These are phyloP conservation scores for Pseudogymnoascus sp. DNA, from an alignment of 2,329 filamentous ascomycete species.

Conservation along the genomic window DNA sequence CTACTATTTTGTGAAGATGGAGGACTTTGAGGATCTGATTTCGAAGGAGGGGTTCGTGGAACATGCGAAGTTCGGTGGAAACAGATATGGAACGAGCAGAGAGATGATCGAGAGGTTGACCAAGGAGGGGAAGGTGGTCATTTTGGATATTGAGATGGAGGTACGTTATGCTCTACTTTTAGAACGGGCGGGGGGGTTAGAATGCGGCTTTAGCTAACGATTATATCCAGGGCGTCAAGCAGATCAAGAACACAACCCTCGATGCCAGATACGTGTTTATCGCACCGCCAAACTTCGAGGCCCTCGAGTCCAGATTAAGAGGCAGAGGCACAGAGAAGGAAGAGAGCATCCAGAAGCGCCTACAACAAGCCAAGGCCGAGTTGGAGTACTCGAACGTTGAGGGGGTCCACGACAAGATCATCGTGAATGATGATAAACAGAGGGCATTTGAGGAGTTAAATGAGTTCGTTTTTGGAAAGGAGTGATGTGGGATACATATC, in stretches of 20 bases:
- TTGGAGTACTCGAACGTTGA: slow-evolving; percentile 63
- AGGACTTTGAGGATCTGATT: slow-evolving; percentile 61
- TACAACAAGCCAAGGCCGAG: slow-evolving; percentile 66
- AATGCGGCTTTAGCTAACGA: background rate
- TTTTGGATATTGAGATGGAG: slow-evolving; percentile 97
- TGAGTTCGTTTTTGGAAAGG: slow-evolving; percentile 37
- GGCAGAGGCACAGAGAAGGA: slow-evolving; percentile 74
- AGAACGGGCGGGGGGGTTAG: background rate
- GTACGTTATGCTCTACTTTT: slow-evolving; percentile 33
- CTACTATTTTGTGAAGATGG: slow-evolving; percentile 69
- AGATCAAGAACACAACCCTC: slow-evolving; percentile 71
- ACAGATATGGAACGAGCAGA: slow-evolving; percentile 80
- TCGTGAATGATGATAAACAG: slow-evolving; percentile 60
- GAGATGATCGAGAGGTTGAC: slow-evolving; percentile 69
- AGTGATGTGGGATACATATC: background rate
- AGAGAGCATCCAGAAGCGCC: slow-evolving; percentile 59
- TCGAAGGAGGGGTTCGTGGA: slow-evolving; percentile 72
- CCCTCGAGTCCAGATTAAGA: slow-evolving; percentile 66
- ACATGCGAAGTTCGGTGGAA: slow-evolving; percentile 73
- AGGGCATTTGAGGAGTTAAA: slow-evolving; percentile 47
- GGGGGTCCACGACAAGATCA: slow-evolving; percentile 57
- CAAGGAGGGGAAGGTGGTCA: slow-evolving; percentile 64
- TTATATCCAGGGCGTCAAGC: slow-evolving; percentile 66
- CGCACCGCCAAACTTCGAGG: slow-evolving; percentile 66
- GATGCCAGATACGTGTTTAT: slow-evolving; percentile 79